Base-by-base conservation (phyloP, 768 basidiomycete species). In the Sporobolomyces phaffii region DNA sequence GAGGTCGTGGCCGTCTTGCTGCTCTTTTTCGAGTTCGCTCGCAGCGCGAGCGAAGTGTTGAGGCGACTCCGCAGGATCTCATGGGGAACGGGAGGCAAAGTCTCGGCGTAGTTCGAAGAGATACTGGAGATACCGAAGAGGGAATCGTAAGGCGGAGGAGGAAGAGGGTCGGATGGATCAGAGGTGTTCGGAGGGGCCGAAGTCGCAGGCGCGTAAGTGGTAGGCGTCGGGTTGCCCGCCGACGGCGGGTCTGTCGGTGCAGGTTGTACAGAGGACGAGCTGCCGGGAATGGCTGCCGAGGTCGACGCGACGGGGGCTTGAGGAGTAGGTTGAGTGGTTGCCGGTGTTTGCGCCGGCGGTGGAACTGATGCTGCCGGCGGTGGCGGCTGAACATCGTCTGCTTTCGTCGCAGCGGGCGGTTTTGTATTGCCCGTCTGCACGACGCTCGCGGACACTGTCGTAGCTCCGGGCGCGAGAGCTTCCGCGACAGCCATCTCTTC, bases 121-220 rank as follows among this genome's bases (percentile, higher is more conserved):
- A 63, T 51, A 22, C 61, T 64, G 56, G 52, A 22, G 36, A 72
- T 66, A n/a, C 53, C 60, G 62, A 71, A 72, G 31, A 58, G 24
- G 1, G 61, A 64, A 2, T 48, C 36, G 56, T 52, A 61, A 4
- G 70, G 48, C 4, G 53, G 62, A 14, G 45, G 50, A 13, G 65
- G 3, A 5, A 28, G 17, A 34, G 26, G 43, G 14, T 49, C 53
- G 11, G 33, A 20, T 13, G 60, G 54, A 24, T 49, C n/a, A n/a
- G n/a, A n/a, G n/a, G n/a, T n/a, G n/a, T n/a, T n/a, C n/a, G n/a
- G n/a, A n/a, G n/a, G n/a, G n/a, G n/a, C n/a, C n/a, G n/a, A n/a
- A n/a, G n/a, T n/a, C n/a, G n/a, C n/a, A n/a, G n/a, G n/a, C n/a
- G n/a, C n/a, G n/a, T n/a, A n/a, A n/a, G n/a, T n/a, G n/a, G n/a